Evolutionary conservation across 1,139 yeast species (phyloP).

Genomic region (Lodderomyces theae): DNA sequence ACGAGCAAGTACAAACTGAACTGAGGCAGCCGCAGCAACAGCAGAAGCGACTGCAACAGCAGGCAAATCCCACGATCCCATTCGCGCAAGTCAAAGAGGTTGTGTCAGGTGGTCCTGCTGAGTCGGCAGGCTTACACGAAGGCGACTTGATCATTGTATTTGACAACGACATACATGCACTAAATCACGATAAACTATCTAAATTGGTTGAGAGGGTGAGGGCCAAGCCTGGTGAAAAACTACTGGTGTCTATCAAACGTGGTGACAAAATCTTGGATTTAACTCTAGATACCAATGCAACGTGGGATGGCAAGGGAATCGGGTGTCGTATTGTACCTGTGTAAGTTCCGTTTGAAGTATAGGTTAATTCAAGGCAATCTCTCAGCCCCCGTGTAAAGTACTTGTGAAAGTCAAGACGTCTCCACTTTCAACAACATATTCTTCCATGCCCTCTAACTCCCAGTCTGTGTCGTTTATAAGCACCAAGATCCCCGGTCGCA

Average conservation of each 20-base stretch:
- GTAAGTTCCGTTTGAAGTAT: too few relatives aligned
- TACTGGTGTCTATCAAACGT: slow-evolving; percentile 39
- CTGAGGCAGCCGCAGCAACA: background rate
- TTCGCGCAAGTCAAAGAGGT: slow-evolving; percentile 58
- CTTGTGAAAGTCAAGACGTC: slow-evolving; percentile 87
- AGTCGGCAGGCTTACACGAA: slow-evolving; percentile 34
- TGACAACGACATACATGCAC: slow-evolving; percentile 49
- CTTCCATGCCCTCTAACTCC: slow-evolving; percentile 92
- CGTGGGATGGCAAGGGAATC: slow-evolving; percentile 73
- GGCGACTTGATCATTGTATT: slow-evolving; percentile 53
- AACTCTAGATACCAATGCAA: slow-evolving; percentile 47
- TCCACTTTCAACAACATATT: slow-evolving; percentile 67
- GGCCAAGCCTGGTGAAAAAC: slow-evolving; percentile 22
- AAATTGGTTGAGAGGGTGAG: slow-evolving; percentile 34
- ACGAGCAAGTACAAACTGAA: background rate
- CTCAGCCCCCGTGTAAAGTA: slow-evolving; percentile 89
- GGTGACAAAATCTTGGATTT: slow-evolving; percentile 22
- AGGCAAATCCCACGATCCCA: slow-evolving; percentile 44
- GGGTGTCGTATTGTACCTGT: slow-evolving; percentile 67
- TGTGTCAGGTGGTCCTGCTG: slow-evolving; percentile 47
- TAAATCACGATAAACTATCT: slow-evolving; percentile 48
- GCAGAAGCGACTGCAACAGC: too few relatives aligned
- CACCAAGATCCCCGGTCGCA: slow-evolving; percentile 90
- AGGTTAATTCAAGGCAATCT: background rate
- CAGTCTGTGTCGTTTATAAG: slow-evolving; percentile 94